phyloP scores from a whole-genome alignment of 257 asterid species.

The Salvia miltiorrhiza region DNA sequence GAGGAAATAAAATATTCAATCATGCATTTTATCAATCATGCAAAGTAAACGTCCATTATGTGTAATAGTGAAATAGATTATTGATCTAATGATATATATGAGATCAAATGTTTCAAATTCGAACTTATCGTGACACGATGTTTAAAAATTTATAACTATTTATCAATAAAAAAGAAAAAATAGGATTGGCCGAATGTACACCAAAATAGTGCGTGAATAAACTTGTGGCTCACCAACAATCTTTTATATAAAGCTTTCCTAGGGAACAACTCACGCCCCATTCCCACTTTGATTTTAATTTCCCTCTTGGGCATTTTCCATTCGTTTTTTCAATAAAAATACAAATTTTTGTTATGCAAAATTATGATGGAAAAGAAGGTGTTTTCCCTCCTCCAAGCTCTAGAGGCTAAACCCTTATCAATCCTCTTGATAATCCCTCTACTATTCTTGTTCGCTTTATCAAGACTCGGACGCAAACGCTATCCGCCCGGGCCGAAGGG shows the following conservation, averaged over 20 bases:
- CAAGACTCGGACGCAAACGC: slow-evolving; percentile 38
- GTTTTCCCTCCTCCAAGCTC: slow-evolving; percentile 16
- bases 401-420: slow-evolving; percentile 23
- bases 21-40: no score
- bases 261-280: neutral
- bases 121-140: no score
- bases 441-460: slow-evolving; percentile 13
- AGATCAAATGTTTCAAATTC: no score
- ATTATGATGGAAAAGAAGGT: slow-evolving; percentile 20
- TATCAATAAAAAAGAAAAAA: no score
- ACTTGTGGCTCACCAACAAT: neutral
- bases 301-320: neutral
- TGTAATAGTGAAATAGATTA: no score
- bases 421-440: slow-evolving; percentile 31
- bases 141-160: no score
- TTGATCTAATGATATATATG: no score
- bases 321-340: neutral
- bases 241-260: neutral
- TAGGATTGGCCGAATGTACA: neutral
- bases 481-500: slow-evolving; percentile 92
- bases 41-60: no score
- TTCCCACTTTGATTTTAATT: neutral
- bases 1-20: no score
- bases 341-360: neutral
- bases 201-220: neutral